Evolutionary conservation across 257 asterid genomes (phyloP), one percentile per base, ranked within the genome.

Genomic region (Thymus quinquecostatus): DNA sequence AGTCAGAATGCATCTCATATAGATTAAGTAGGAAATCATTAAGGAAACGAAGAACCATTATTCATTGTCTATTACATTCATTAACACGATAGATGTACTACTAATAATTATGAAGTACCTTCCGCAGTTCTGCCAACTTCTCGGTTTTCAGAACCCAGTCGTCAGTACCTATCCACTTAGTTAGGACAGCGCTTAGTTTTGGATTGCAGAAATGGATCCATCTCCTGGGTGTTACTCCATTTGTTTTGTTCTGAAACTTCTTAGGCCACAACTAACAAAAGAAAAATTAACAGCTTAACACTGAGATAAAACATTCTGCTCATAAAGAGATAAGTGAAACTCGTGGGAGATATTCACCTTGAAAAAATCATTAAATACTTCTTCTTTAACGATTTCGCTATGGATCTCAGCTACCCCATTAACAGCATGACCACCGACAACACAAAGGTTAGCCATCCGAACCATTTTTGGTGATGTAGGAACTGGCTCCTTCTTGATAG

Each of bases 371-470:
- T 84, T 86, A 66, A 90, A 90, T 62, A 90, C 97, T 66, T 90
- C 97, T 13, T 83, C 75, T 80, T 86, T 90, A 71, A 90, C 96
- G 69, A 88, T 88, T 74, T 90, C 90, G 64, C 97, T 90, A 74
- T 90, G 97, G 73, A 88, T 90, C 69, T 82, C 97, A 64, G 97
- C 97, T 71, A 90, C 97, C 36, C 97, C 97, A 77, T 90, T 90
- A 61, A 90, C 97, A 76, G 92, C 85, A 80, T 90, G 97, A 78
- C 97, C 96, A 67, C 93, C 89, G 64, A 88, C 92, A 73, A 90
- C 92, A 80, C 93, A 88, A 47, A 90, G 89, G 79, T 90, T 90
- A 59, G 97, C 97, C 97, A 90, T 90, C 65, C 89, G 85, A 29
- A 90, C 94, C 90, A 83, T 78, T 81, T 88, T 90, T 53, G 82